Percentiles rank a stretch among this genome's conserved stretches.
These are phyloP conservation scores for Solanum piurae DNA, from an alignment of 257 asterid genomes.

Conservation along the genomic window DNA sequence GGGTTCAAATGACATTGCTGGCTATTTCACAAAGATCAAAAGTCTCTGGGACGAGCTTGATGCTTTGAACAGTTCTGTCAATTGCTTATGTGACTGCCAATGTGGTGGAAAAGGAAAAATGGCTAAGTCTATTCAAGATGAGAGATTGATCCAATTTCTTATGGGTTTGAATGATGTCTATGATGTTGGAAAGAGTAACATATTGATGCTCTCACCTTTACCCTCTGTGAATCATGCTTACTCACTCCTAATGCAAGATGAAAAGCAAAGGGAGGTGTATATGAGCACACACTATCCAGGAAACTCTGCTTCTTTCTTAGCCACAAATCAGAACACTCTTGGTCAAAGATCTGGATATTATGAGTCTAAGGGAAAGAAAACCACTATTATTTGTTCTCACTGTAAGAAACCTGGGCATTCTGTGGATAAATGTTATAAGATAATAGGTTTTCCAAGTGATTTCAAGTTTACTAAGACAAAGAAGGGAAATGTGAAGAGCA, in stretches of 20 bases:
- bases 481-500: neutral
- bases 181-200: neutral
- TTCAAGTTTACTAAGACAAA: neutral
- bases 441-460: neutral
- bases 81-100: neutral
- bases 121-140: neutral
- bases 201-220: neutral
- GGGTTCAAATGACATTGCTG: neutral
- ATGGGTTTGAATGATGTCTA: neutral
- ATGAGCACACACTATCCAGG: neutral
- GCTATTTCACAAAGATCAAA: neutral
- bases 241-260: neutral
- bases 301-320: neutral
- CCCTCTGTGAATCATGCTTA: neutral
- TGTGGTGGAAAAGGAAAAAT: neutral
- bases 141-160: neutral
- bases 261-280: neutral
- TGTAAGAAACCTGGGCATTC: neutral
- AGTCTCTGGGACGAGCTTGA: neutral
- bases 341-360: neutral
- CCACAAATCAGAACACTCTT: neutral
- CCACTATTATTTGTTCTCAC: neutral
- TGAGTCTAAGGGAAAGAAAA: neutral
- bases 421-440: neutral
- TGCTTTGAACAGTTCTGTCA: neutral